phyloP scores from a whole-genome alignment of 2,329 filamentous ascomycete genomes.

The Hortaea sp. region DNA sequence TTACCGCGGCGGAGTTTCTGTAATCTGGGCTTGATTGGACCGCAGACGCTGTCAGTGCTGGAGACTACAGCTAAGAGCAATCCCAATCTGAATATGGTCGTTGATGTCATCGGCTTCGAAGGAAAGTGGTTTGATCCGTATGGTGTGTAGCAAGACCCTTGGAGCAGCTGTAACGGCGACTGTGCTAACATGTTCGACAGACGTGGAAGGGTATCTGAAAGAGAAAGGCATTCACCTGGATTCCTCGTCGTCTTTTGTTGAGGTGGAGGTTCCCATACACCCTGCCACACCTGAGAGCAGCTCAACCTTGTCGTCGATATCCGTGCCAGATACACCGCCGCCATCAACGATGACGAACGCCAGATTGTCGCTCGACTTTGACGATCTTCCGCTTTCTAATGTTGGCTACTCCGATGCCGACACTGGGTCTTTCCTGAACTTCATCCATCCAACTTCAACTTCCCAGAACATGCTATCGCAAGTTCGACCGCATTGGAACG shows the following conservation, averaged over 20 bases:
- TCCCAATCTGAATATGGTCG: slow-evolving; percentile 23
- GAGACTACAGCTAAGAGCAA: slow-evolving; percentile 16
- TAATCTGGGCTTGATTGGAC: slow-evolving; percentile 21
- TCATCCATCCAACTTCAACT: slow-evolving; percentile 11
- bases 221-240: slow-evolving; percentile 55
- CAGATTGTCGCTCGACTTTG: not conserved
- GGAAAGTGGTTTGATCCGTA: slow-evolving; percentile 69
- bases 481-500: not conserved
- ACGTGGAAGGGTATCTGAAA: slow-evolving; percentile 64
- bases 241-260: slow-evolving; percentile 49
- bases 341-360: slow-evolving; percentile 5
- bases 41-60: slow-evolving; percentile 18
- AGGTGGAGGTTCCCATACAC: slow-evolving; percentile 39
- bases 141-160: slow-evolving; percentile 22
- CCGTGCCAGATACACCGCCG: not conserved
- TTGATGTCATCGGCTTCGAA: slow-evolving; percentile 53
- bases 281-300: slow-evolving; percentile 3
- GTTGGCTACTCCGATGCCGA: slow-evolving; percentile 16
- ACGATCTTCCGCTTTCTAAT: slow-evolving; percentile 5
- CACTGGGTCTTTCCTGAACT: slow-evolving; percentile 20
- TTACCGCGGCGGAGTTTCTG: slow-evolving; percentile 29
- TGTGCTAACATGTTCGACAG: too few species aligned
- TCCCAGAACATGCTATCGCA: slow-evolving; percentile 3
- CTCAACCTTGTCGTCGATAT: not conserved
- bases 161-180: too few species aligned